Evolutionary conservation across 352 stramenopile species (phyloP), one percentile per base, ranked within the genome.

Genomic region (Pythium monospermum): DNA sequence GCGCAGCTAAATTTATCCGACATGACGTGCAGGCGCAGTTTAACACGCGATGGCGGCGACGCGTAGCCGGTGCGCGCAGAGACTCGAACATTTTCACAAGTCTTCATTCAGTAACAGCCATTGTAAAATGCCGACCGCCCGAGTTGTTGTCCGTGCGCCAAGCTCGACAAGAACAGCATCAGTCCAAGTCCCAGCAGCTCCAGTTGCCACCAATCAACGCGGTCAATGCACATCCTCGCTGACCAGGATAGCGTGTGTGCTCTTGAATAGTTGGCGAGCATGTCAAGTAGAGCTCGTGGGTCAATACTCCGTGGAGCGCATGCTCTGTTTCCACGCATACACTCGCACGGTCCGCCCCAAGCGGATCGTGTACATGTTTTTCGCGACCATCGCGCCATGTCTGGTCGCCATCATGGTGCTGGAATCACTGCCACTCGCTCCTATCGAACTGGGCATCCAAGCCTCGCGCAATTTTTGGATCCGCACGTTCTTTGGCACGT

Each of bases 281-380:
- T n/a, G 18, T 6, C 28, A 69, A 59, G 59, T 66, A 0, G 60
- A 68, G 23, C 45, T 67, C 4, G 47, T 61, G 15, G 64, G 64
- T 13, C 44, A 47, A 6, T 72, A 68, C 43, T 72, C 59, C 2
- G 25, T 47, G 1, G 32, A 57, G 16, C 42, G 64, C 39, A 15
- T 46, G 7, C 13, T 32, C 6, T n/a, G 13, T 13, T 13, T 35
- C 7, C 8, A 8, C 7, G 7, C 21, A 22, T 31, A 21, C 40
- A 26, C 62, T 2, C 27, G n/a, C 6, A 15, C 18, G 12, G 25
- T 13, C 13, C 30, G 30, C 8, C 30, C 28, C 8, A 19, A 12
- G 26, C 54, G 54, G 2, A 18, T 56, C 23, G 2, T 55, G 2
- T 1, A 38, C 8, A 6, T 63, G 11, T 35, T 63, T 3, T 43